Conservation (phyloP, 192 early-diverging fungal species). For the Backusella parvicylindrica region DNA sequence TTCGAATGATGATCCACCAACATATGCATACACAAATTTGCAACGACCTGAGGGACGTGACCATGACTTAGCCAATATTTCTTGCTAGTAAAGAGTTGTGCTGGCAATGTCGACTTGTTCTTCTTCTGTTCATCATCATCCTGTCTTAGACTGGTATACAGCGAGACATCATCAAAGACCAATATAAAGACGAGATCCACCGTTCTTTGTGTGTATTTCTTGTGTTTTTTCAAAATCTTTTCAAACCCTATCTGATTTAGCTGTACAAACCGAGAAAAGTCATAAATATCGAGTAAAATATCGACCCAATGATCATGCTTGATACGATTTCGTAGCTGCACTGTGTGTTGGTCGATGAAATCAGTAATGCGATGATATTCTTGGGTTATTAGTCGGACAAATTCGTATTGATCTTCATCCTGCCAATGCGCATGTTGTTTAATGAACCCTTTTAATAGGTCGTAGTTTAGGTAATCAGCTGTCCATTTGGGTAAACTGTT, state of each 20-base stretch:
- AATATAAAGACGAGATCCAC: neutral
- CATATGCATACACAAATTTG: constrained; percentile 76
- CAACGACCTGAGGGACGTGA: constrained; percentile 85
- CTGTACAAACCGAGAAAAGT: constrained; percentile 70
- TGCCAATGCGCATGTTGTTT: neutral
- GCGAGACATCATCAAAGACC: neutral
- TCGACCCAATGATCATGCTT: constrained; percentile 56
- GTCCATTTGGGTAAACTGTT: neutral
- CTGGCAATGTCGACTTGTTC: neutral
- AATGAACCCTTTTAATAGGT: neutral
- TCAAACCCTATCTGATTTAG: constrained; percentile 78
- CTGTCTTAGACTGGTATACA: neutral
- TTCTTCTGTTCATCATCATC: neutral
- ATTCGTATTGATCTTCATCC: neutral
- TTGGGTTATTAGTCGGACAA: neutral
- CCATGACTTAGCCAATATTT: constrained; percentile 89
- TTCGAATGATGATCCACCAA: constrained; percentile 68
- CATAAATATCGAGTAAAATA: constrained; percentile 69
- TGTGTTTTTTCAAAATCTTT: constrained; percentile 97
- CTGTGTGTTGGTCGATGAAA: neutral
- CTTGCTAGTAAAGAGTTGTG: constrained; percentile 33
- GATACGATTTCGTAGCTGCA: neutral
- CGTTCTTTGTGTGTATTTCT: constrained; percentile 65
- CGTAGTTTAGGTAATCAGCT: neutral
- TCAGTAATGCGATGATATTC: neutral